Evolutionary conservation across 2,329 filamentous ascomycete genomes (phyloP).

Genomic region (Chaetomiaceae sp.): DNA sequence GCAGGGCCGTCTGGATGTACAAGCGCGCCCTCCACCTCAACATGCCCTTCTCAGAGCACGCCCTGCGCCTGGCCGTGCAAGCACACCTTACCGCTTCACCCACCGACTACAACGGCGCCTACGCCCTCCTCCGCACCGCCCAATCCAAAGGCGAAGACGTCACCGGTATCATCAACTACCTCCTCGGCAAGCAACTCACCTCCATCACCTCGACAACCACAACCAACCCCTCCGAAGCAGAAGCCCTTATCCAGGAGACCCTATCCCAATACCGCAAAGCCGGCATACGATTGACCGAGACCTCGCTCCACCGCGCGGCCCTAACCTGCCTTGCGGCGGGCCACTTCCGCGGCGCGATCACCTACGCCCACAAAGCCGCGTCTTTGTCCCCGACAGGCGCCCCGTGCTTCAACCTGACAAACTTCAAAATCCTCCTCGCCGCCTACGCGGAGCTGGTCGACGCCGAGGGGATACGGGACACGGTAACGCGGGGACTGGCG

Average conservation of each 20-base stretch:
- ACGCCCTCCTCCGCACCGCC: constrained; percentile 38
- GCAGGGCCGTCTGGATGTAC: constrained; percentile 37
- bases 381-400: constrained; percentile 6
- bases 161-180: constrained; percentile 36
- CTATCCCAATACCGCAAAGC: constrained; percentile 23
- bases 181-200: constrained; percentile 38
- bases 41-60: constrained; percentile 37
- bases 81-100: constrained; percentile 36
- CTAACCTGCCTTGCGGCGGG: constrained; percentile 27
- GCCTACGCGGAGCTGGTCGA: constrained; percentile 29
- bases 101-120: constrained; percentile 32
- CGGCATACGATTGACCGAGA: constrained; percentile 25
- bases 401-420: constrained; percentile 31
- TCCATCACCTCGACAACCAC: constrained; percentile 27
- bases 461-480: constrained; percentile 25
- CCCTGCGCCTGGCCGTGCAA: constrained; percentile 45
- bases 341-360: constrained; percentile 29
- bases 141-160: constrained; percentile 40
- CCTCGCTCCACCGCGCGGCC: constrained; percentile 31
- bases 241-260: constrained; percentile 22
- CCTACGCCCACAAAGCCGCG: constrained; percentile 29
- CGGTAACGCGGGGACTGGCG: constrained; percentile 20
- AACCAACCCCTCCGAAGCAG: constrained; percentile 22
- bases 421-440: constrained; percentile 31
- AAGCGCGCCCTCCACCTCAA: constrained; percentile 32